phyloP scores from a whole-genome alignment of 208 protist genomes.

The Blechomonas ayalai region DNA sequence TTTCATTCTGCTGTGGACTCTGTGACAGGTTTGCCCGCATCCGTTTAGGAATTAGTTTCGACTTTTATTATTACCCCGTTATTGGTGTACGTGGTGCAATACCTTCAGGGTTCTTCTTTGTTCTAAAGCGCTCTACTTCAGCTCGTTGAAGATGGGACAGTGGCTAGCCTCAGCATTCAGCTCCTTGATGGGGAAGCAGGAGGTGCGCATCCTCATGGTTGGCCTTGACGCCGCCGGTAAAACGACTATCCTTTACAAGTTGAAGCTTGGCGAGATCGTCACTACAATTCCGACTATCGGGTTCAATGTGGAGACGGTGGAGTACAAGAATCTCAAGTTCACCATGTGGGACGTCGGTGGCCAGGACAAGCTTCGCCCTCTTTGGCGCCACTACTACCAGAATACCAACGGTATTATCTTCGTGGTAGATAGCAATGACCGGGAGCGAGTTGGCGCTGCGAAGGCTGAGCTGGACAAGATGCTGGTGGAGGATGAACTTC shows the following conservation, averaged over 20 bases:
- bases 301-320: constrained; percentile 96
- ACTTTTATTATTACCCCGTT: too few species aligned
- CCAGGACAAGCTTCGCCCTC: constrained; percentile 94
- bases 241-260: constrained; percentile 97
- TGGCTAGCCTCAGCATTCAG: constrained; percentile 27
- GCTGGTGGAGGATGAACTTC: constrained; percentile 96
- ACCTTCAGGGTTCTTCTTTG: too few species aligned
- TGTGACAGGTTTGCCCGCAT: too few species aligned
- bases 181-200: constrained; percentile 92
- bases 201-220: constrained; percentile 97
- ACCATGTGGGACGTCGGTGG: constrained; percentile 96
- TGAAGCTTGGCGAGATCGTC: constrained; percentile 95
- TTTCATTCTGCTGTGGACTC: too few species aligned
- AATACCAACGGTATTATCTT: constrained; percentile 97
- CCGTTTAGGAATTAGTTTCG: too few species aligned
- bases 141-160: too few species aligned
- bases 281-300: constrained; percentile 97
- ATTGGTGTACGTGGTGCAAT: too few species aligned
- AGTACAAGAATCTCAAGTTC: constrained; percentile 97
- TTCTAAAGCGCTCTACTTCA: too few species aligned
- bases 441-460: constrained; percentile 88
- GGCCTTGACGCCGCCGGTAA: constrained; percentile 98
- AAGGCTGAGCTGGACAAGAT: constrained; percentile 93
- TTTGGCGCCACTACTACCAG: constrained; percentile 97
- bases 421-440: constrained; percentile 96